Evolutionary conservation across 495 filamentous ascomycete species (phyloP).

Genomic region (Hypoxylon fuscum): DNA sequence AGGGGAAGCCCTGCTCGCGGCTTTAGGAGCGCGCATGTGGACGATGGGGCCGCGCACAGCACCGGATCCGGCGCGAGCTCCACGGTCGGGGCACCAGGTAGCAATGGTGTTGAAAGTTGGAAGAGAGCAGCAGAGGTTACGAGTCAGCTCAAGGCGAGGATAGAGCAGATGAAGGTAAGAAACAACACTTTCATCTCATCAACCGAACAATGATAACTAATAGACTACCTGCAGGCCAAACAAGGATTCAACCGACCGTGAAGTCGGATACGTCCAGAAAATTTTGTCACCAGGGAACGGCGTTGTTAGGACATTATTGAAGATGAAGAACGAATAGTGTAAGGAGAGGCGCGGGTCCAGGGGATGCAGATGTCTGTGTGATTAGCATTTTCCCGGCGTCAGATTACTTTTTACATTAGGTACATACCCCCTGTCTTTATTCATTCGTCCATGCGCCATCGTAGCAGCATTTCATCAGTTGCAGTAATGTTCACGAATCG

Average conservation of each 20-base stretch:
- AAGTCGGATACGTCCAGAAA: conserved; percentile 5
- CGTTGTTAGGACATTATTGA: conserved; percentile 26
- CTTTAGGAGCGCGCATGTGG: conserved; percentile 46
- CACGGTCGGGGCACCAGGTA: conserved; percentile 47
- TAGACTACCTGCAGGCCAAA: conserved; percentile 36
- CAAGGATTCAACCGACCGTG: conserved; percentile 47
- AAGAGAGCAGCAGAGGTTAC: conserved; percentile 98
- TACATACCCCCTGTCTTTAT: conserved; percentile 34
- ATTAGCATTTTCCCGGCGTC: conserved; percentile 45
- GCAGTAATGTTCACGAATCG: conserved; percentile 24
- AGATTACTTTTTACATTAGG: conserved; percentile 31
- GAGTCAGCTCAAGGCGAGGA: conserved; percentile 93
- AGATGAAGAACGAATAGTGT: conserved; percentile 8
- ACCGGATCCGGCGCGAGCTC: conserved; percentile 46
- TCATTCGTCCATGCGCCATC: background rate
- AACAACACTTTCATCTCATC: background rate
- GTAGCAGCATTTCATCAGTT: too few relatives aligned
- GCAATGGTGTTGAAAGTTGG: conserved; percentile 87
- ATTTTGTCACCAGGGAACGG: conserved; percentile 26
- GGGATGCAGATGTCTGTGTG: conserved; percentile 17
- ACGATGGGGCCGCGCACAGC: conserved; percentile 36
- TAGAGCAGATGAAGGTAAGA: conserved; percentile 77
- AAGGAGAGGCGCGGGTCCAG: conserved; percentile 13
- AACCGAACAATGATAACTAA: conserved; percentile 1
- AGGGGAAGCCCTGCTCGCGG: conserved; percentile 64